Evolutionary conservation across 2,329 filamentous ascomycete species (phyloP), one percentile per base, ranked within the genome.

Genomic region (Hypoxylon sp.): DNA sequence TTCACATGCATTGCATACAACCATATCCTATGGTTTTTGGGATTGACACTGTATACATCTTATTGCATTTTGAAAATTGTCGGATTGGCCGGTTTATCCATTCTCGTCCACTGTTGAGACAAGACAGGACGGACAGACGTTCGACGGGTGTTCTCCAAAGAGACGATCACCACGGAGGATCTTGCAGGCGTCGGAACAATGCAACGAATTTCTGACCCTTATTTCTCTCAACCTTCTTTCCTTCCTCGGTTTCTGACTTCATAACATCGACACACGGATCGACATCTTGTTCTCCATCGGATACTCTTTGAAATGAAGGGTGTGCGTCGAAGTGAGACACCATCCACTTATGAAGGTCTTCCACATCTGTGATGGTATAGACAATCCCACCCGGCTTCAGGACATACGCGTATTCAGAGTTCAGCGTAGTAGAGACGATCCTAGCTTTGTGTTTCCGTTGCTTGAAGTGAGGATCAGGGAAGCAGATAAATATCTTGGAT

Each of bases 391-490:
- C 91, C 0, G 92, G 91, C 29, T 80, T 79, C 57, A 97, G 68
- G 7, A 89, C 90, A 69, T 89, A 97, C 0, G 94, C 94, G 68
- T 99, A 99, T 72, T 99, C 94, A 0, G 91, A 90, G 66, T 90
- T 92, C 43, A 99, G 77, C 9, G 91, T 91, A 31, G 88, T 82
- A 15, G 90, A 94, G 2, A 99, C 90, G 63, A 99, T 99, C 27
- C 94, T 81, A 27, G 92, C 92, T 74, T 99, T 99, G 77, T 97
- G 94, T 73, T 99, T 99, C 57, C 93, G 83, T 8, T 90, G 85
- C 74, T 99, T 99, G 79, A 99, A 99, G 73, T 99, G 94, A 51
- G 94, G 94, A 67, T 99, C 94, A 0, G 94, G 94, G 69, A 99
- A 99, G 77, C 94, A 99, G 64, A 99, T 89, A 72, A 99, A 99